A percentile compares a stretch with the other conserved stretches of the same genome.
Conservation (phyloP, 164 flowering plant species). For the Euptelea pleiosperma region DNA sequence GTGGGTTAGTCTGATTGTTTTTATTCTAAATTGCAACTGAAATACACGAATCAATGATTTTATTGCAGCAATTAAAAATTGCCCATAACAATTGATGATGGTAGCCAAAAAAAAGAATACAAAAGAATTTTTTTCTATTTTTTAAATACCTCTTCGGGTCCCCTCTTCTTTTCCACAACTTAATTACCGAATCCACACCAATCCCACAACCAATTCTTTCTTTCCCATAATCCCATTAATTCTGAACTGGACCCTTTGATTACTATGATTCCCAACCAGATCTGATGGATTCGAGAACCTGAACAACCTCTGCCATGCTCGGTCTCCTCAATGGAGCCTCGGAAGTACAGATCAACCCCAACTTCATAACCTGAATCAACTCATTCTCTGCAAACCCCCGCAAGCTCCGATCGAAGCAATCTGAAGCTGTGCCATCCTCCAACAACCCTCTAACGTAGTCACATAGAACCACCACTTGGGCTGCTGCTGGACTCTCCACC, state of each 20-base stretch:
- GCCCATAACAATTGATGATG: slow-evolving; percentile 30
- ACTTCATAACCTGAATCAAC: slow-evolving; percentile 85
- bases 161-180: slow-evolving; percentile 9
- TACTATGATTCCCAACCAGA: slow-evolving; percentile 33
- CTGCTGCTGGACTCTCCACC: slow-evolving; percentile 64
- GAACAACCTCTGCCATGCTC: slow-evolving; percentile 96
- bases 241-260: no score
- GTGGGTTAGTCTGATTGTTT: background rate
- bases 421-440: slow-evolving; percentile 70
- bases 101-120: slow-evolving; percentile 31
- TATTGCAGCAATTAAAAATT: slow-evolving; percentile 32
- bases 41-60: slow-evolving; percentile 32
- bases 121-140: slow-evolving; percentile 36
- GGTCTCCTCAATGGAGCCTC: slow-evolving; percentile 81
- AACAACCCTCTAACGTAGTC: slow-evolving; percentile 70
- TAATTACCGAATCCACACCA: slow-evolving; percentile 5
- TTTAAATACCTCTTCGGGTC: slow-evolving; percentile 7
- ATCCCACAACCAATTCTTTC: slow-evolving; percentile 18
- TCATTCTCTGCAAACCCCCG: slow-evolving; percentile 76
- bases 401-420: slow-evolving; percentile 74
- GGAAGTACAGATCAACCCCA: slow-evolving; percentile 84
- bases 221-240: no score
- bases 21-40: background rate
- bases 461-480: slow-evolving; percentile 71
- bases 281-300: slow-evolving; percentile 87